A percentile compares a stretch with the other conserved stretches of the same genome.
Conservation (phyloP, 169 alveolate species). For the Theileria parva region DNA sequence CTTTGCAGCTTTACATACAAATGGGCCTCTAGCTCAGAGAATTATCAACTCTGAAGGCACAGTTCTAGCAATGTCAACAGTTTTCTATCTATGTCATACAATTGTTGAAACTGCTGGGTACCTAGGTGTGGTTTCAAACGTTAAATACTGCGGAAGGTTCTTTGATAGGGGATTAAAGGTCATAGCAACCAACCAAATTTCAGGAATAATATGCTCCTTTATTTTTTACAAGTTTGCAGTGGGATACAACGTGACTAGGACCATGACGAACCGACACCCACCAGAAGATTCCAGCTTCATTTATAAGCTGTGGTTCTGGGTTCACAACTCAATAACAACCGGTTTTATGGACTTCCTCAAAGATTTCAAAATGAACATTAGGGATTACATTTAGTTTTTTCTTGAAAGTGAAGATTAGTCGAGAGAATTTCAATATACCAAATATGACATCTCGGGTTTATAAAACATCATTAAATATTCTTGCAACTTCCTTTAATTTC, state of each 20-base stretch:
- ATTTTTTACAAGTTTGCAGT: constrained; percentile 9
- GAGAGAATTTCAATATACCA: not conserved
- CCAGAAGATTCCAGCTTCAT: not conserved
- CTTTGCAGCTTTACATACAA: constrained; percentile 4
- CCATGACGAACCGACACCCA: not conserved
- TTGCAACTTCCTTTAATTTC: not conserved
- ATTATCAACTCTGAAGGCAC: not conserved
- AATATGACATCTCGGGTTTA: not conserved
- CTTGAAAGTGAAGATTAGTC: not conserved
- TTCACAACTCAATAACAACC: not conserved
- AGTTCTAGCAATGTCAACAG: not conserved
- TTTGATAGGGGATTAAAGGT: constrained; percentile 4
- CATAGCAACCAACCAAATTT: not conserved
- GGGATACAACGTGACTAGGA: constrained; percentile 12
- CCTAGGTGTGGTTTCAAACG: constrained; percentile 8
- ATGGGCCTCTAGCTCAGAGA: not conserved
- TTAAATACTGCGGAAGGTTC: constrained; percentile 7
- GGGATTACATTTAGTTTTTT: constrained; percentile 9
- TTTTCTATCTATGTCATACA: constrained; percentile 5
- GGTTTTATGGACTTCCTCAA: constrained; percentile 1
- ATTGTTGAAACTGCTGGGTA: constrained; percentile 13
- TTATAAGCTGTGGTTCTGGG: constrained; percentile 1
- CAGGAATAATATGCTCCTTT: not conserved
- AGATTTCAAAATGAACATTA: constrained; percentile 7
- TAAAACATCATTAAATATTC: not conserved